Evolutionary conservation across 1,284 basidiomycete genomes (phyloP).

Genomic region (Agroathelia rolfsii): DNA sequence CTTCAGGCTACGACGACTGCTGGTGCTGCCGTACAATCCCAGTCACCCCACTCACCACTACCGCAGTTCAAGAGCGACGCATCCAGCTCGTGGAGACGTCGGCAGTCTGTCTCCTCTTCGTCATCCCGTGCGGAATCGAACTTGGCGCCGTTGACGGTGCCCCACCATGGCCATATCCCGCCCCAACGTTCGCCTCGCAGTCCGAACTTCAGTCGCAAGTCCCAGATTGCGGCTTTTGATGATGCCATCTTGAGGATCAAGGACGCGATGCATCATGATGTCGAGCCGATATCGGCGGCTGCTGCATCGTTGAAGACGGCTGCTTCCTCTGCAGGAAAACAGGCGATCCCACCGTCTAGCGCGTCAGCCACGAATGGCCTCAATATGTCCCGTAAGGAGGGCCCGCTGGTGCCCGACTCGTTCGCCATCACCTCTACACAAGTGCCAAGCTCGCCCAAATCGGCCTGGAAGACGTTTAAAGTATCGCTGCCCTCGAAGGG

Average conservation of each 20-base stretch:
- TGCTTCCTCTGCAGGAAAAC: slow-evolving; percentile 10
- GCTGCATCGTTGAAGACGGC: slow-evolving; percentile 15
- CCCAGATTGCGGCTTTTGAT: slow-evolving; percentile 68
- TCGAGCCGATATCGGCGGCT: slow-evolving; percentile 9
- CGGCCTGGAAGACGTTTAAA: slow-evolving; percentile 41
- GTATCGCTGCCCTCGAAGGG: slow-evolving; percentile 53
- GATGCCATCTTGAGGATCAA: slow-evolving; percentile 85
- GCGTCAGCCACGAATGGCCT: slow-evolving; percentile 11
- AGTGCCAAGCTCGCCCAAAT: slow-evolving; percentile 43
- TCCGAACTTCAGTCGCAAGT: slow-evolving; percentile 44
- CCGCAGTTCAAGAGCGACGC: not conserved
- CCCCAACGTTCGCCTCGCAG: slow-evolving; percentile 21
- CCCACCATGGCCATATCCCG: slow-evolving; percentile 5
- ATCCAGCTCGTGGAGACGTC: slow-evolving; percentile 1
- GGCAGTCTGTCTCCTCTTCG: slow-evolving; percentile 6
- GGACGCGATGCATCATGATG: slow-evolving; percentile 64
- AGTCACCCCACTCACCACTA: not conserved
- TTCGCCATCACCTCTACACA: slow-evolving; percentile 20
- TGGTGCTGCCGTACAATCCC: no score
- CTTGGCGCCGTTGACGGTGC: no score
- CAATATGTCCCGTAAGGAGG: slow-evolving; percentile 33
- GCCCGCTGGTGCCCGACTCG: slow-evolving; percentile 43
- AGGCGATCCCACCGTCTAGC: slow-evolving; percentile 10
- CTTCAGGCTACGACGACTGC: no score
- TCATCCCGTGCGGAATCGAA: no score